Base-by-base conservation (phyloP, 1,284 basidiomycete genomes). In the Ustilago sp. region DNA sequence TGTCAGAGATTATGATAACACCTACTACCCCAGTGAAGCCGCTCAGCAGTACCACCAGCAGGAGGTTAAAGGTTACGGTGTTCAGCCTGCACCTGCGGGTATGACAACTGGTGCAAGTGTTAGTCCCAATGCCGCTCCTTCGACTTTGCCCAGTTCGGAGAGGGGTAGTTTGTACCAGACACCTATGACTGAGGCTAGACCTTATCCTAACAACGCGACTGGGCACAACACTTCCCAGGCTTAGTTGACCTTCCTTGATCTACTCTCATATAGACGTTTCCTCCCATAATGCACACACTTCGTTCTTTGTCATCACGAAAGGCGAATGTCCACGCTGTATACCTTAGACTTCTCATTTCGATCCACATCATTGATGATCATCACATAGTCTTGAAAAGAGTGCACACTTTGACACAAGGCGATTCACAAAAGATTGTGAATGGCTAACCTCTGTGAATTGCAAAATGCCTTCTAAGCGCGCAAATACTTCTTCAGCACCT, bases 151-250 rank as follows among this genome's bases (percentile, higher is more conserved):
- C 4, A 47, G 59, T 17, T 63, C 59, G 17, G 74, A 77, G 34
- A 38, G 74, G 8, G 74, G 70, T 12, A 69, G 66, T 54, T 70
- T 77, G n/a, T 70, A 77, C 61, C 74, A 77, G 36, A 68, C 74
- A 6, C 69, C 67, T 34, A 73, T 77, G 74, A 70, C 70, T 32
- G 74, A 77, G 47, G 74, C 74, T 13, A 31, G 65, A 5, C 65
- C 64, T 5, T 64, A 67, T 35, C 64, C 64, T 43, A 63, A 67
- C 69, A 59, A 63, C 58, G 53, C 45, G 2, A 39, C 15, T 47
- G 45, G 41, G 28, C 59, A 64, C 56, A 45, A 43, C 41, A 52
- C 63, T 13, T 64, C 58, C 41, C 63, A 64, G 48, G 39, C 63
- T 31, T 58, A 41, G 45, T 7, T 19, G 36, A 28, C 8, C 3